These are phyloP conservation scores for Chaetomium olivaceum DNA, from an alignment of 2,329 filamentous ascomycete species.

Conservation along the genomic window DNA sequence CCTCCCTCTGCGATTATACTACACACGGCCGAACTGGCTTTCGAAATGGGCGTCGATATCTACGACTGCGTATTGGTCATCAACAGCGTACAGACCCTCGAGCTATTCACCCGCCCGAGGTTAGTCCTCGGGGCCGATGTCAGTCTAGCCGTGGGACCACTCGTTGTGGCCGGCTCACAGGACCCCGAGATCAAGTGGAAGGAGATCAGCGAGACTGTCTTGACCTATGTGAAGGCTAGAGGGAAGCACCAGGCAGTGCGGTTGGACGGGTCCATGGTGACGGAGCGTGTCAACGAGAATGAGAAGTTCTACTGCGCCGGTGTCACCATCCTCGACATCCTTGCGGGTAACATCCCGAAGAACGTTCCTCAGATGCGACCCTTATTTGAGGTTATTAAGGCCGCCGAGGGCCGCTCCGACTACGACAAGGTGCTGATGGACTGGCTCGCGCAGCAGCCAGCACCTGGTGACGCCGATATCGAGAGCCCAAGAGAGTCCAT, in stretches of 20 bases:
- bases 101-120: conserved; percentile 77
- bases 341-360: conserved; percentile 58
- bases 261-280: conserved; percentile 57
- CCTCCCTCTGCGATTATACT: conserved; percentile 88
- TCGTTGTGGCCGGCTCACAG: conserved; percentile 56
- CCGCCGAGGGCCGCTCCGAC: conserved; percentile 79
- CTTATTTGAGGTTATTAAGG: conserved; percentile 80
- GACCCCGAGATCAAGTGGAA: conserved; percentile 55
- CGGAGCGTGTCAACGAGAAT: conserved; percentile 60
- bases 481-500: conserved; percentile 44
- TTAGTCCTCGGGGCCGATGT: conserved; percentile 82
- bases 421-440: conserved; percentile 69
- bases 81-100: conserved; percentile 80
- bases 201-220: conserved; percentile 55
- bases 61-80: conserved; percentile 95
- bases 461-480: conserved; percentile 72
- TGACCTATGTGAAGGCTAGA: conserved; percentile 60
- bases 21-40: conserved; percentile 85
- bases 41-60: conserved; percentile 88
- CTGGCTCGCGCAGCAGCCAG: conserved; percentile 62
- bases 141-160: conserved; percentile 72
- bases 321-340: conserved; percentile 56
- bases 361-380: conserved; percentile 56
- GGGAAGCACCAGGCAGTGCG: conserved; percentile 58
- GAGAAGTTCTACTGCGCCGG: conserved; percentile 57